These are phyloP conservation scores for Phytophthora lateralis DNA, from an alignment of 352 stramenopile species.

Conservation along the genomic window DNA sequence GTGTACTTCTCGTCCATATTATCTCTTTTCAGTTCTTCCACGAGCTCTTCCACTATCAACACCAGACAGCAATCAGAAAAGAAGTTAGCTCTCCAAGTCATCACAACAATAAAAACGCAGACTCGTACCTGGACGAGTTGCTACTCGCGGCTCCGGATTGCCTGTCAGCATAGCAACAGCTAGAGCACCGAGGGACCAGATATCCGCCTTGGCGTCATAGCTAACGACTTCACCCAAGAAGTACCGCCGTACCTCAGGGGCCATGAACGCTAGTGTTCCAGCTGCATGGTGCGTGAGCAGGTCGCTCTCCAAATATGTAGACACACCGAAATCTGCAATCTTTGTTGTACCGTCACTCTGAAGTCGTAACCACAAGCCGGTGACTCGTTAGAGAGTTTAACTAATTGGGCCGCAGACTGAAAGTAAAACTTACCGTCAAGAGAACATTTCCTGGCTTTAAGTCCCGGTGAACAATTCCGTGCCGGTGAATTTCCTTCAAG, in stretches of 20 bases:
- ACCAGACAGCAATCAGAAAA: too few relatives aligned
- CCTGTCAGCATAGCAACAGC: slow-evolving; percentile 75
- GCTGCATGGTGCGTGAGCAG: slow-evolving; percentile 76
- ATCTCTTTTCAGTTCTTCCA: slow-evolving; percentile 46
- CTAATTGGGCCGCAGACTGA: background rate
- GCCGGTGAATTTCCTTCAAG: slow-evolving; percentile 66
- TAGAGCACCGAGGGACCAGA: slow-evolving; percentile 83
- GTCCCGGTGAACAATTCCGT: slow-evolving; percentile 76
- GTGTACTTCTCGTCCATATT: slow-evolving; percentile 41
- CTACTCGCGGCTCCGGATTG: slow-evolving; percentile 66
- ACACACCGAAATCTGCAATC: slow-evolving; percentile 87
- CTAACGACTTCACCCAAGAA: slow-evolving; percentile 73
- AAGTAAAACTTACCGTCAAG: slow-evolving; percentile 50
- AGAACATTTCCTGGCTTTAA: slow-evolving; percentile 83
- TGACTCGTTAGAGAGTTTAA: background rate
- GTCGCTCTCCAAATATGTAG: slow-evolving; percentile 74
- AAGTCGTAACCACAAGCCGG: background rate
- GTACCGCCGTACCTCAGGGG: slow-evolving; percentile 75
- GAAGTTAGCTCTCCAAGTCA: too few relatives aligned
- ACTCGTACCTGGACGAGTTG: slow-evolving; percentile 59
- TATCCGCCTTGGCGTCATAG: slow-evolving; percentile 72
- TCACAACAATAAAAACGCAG: background rate
- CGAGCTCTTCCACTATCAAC: slow-evolving; percentile 58
- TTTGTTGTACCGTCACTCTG: slow-evolving; percentile 72
- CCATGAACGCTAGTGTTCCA: slow-evolving; percentile 83